Base-by-base conservation (phyloP, 129 eudicot genomes). In the Centella asiatica region DNA sequence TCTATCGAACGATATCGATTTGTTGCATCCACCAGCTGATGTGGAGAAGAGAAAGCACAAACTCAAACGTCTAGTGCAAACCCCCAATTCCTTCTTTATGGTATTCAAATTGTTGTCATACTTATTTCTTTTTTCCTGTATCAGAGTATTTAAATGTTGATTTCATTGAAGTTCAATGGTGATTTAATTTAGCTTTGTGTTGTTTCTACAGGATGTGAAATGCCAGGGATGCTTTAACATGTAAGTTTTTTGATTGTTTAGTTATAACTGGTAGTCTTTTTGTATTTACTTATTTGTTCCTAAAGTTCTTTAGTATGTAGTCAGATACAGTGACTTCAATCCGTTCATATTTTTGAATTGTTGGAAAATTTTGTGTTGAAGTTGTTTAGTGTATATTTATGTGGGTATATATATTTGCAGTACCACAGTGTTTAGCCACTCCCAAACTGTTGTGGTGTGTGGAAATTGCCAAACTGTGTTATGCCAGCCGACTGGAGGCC, bases 31-130 rank as follows among this genome's bases (percentile, higher is more conserved):
- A n/a, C 81, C 90, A 27, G 83, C 77, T 33, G 81, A 83, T 65
- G 15, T 76, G 28, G 90, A 83, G 80, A 83, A 79, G 76, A 83
- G 82, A 80, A 83, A 83, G 80, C 89, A 83, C 62, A 83, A 83
- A 76, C 78, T 83, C 24, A 79, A 83, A 65, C 85, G 89, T 47
- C 80, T 83, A 22, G 85, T 83, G 0, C 85, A 76, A 5, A 76
- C 89, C 24, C 89, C 89, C 17, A 73, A 81, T 31, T 81, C 87
- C 0, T 81, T 81, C 69, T 81, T 81, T 72, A 81, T 81, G 87
- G 87, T 81, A 77, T 12, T n/a, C 5, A 15, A 9, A 1, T 3
- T 9, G 2, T 7, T 24, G 15, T 20, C 15, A 20, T 49, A 4
- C 10, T 7, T 22, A 11, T 24, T 14, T 51, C 6, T 10, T 15